These are phyloP conservation scores for Podaxis sp. DNA, from an alignment of 768 basidiomycete species.

Conservation along the genomic window DNA sequence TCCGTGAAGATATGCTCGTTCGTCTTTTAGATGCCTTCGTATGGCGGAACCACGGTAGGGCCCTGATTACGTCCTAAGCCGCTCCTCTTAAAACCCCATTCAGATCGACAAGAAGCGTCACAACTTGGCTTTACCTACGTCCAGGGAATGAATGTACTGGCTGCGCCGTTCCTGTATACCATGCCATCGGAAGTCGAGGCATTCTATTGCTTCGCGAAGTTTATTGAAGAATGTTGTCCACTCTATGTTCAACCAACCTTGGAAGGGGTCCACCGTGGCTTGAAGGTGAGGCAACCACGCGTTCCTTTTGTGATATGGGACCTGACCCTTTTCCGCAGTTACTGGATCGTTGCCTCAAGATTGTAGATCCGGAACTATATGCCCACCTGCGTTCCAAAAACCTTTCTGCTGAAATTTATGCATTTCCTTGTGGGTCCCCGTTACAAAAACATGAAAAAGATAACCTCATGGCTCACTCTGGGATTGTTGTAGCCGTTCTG, in stretches of 20 bases:
- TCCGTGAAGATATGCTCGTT: constrained; percentile 95
- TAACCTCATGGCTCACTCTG: background rate
- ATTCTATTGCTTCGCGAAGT: constrained; percentile 94
- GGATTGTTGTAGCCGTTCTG: constrained; percentile 64
- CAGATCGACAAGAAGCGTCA: constrained; percentile 77
- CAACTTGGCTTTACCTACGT: constrained; percentile 92
- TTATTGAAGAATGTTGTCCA: constrained; percentile 94
- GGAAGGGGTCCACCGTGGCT: constrained; percentile 91
- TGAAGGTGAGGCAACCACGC: constrained; percentile 63
- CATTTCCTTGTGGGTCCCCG: constrained; percentile 82
- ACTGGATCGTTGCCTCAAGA: constrained; percentile 87
- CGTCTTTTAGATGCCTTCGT: constrained; percentile 97
- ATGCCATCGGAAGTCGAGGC: constrained; percentile 99
- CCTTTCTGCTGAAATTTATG: constrained; percentile 93
- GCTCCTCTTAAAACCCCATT: background rate
- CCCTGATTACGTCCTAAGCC: background rate
- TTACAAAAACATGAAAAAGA: background rate
- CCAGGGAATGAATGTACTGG: constrained; percentile 99
- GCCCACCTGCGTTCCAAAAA: constrained; percentile 84
- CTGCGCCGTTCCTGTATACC: constrained; percentile 95
- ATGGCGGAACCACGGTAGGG: constrained; percentile 85
- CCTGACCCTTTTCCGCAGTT: constrained; percentile 49
- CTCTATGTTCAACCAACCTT: constrained; percentile 96
- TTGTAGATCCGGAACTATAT: constrained; percentile 88
- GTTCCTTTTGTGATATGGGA: background rate